Evolutionary conservation across 2,329 filamentous ascomycete species (phyloP).

Genomic region (Curvularia lunata): DNA sequence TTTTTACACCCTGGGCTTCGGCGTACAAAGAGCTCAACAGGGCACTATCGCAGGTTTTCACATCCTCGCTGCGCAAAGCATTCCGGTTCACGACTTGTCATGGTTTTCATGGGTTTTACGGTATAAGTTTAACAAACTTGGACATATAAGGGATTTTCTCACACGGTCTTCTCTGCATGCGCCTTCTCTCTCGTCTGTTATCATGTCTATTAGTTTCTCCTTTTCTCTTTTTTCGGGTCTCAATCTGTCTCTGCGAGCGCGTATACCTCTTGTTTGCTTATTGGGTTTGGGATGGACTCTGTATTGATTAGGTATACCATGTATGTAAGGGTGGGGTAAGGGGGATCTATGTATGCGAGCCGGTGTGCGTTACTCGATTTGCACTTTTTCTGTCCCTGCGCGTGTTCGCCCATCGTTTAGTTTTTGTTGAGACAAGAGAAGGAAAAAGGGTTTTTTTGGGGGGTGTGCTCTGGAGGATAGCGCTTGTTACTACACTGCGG

Average conservation of each 20-base stretch:
- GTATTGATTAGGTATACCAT: conserved; percentile 32
- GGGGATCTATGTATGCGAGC: background rate
- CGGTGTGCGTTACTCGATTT: conserved; percentile 2
- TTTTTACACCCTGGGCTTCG: conserved; percentile 10
- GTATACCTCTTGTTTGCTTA: conserved; percentile 39
- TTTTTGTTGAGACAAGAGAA: background rate
- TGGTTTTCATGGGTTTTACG: conserved; percentile 25
- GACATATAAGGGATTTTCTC: conserved; percentile 14
- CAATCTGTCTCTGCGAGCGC: conserved; percentile 19
- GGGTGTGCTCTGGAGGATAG: background rate
- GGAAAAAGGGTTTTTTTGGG: background rate
- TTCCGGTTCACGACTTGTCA: conserved; percentile 37
- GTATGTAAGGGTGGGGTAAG: background rate
- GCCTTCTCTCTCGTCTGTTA: conserved; percentile 7
- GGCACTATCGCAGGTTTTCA: conserved; percentile 4
- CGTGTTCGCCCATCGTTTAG: conserved; percentile 5
- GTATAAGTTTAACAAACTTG: conserved; percentile 20
- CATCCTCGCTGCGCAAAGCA: conserved; percentile 32
- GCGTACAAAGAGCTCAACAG: conserved; percentile 7
- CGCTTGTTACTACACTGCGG: background rate
- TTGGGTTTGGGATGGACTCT: conserved; percentile 18
- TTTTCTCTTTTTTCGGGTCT: conserved; percentile 1
- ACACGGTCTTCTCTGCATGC: background rate
- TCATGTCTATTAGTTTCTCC: conserved; percentile 10
- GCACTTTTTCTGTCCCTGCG: conserved; percentile 5